Evolutionary conservation across 176 grass and related monocot species (phyloP), one percentile per base, ranked within the genome.

Genomic region (Cocos nucifera): DNA sequence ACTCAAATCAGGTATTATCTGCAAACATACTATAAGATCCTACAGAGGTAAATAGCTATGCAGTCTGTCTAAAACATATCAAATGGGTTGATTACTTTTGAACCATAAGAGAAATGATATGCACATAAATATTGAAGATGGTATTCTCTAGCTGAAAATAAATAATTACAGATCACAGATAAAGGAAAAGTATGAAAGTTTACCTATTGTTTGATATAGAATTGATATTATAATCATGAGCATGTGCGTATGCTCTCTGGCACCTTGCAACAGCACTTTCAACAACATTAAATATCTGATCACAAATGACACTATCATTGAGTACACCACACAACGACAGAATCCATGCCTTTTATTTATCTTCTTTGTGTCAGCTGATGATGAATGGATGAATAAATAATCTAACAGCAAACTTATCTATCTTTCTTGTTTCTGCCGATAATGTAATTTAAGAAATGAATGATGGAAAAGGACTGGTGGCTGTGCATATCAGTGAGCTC

Each of bases 181-280:
- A 59, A 58, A 7, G 18, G 21, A 15, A 2, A 58, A 26, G 15
- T 68, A 12, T 9, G 10, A 22, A 17, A 3, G 17, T 12, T 27
- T 64, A 85, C 82, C 82, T 77, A 58, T 85, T 85, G 21, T 56
- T 80, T 4, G 73, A 80, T 19, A 85, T 26, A 51, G 83, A 85
- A 64, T 80, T 73, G 48, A 85, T 80, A 59, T 80, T 85, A 54
- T 57, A 80, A 50, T 53, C 54, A 44, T 85, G 83, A 61, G 64
- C 77, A 19, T 66, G 77, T 0, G 54, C 54, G 22, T 77, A 85
- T 44, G 73, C 61, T 62, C 69, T 80, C 39, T 69, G 49, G n/a
- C 83, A 80, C 59, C 63, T 85, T 0, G 83, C 59, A 39, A 63
- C 16, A 62, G 70, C 54, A 9, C 49, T 63, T n/a, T 80, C 77